Evolutionary conservation across 2,329 filamentous ascomycete genomes (phyloP).

Genomic region (Cladosporium sp.): DNA sequence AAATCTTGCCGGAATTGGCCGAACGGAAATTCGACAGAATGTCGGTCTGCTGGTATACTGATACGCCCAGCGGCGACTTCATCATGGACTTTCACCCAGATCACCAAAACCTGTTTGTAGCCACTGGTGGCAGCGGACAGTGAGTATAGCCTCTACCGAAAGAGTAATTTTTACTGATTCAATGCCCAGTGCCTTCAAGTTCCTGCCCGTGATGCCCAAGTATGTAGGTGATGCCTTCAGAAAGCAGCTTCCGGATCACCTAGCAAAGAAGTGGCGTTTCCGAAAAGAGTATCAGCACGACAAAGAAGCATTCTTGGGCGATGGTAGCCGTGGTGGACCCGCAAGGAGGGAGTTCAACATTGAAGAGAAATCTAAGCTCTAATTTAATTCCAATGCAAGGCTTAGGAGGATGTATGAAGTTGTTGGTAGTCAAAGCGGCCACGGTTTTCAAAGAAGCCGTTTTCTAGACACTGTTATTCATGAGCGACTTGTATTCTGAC

Average conservation of each 20-base stretch:
- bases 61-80: conserved; percentile 50
- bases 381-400: neutral
- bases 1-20: conserved; percentile 16
- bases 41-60: conserved; percentile 49
- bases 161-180: neutral
- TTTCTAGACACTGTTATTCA: too few species aligned
- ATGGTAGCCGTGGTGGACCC: conserved; percentile 4
- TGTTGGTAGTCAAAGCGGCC: too few species aligned
- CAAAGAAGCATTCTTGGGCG: conserved; percentile 1
- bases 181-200: conserved; percentile 22
- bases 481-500: too few species aligned
- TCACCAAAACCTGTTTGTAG: conserved; percentile 47
- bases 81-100: conserved; percentile 45
- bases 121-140: conserved; percentile 55
- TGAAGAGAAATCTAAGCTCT: neutral
- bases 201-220: conserved; percentile 20
- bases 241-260: neutral
- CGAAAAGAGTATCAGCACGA: conserved; percentile 1
- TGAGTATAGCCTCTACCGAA: conserved; percentile 10
- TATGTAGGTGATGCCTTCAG: conserved; percentile 20
- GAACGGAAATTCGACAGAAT: conserved; percentile 37
- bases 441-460: too few species aligned
- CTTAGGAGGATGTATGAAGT: too few species aligned
- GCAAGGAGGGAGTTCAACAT: conserved; percentile 2
- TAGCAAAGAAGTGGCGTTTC: conserved; percentile 5